phyloP scores from a whole-genome alignment of 371 early-diverging fungal species.

The Haplosporangium sp. region DNA sequence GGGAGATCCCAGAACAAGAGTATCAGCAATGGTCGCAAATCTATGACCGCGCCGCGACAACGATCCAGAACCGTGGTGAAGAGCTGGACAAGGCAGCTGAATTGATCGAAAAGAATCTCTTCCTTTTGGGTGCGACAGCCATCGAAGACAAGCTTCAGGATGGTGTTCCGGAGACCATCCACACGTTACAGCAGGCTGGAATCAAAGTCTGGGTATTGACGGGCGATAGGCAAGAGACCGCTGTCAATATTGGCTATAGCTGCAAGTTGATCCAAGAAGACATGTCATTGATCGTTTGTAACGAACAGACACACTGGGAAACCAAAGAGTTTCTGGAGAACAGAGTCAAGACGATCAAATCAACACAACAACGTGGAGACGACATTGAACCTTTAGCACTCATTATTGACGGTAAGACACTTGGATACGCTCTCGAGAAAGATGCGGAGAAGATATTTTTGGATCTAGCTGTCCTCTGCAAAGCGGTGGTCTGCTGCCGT shows the following conservation, averaged over 20 bases:
- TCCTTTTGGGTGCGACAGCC: slow-evolving; percentile 96
- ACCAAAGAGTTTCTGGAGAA: slow-evolving; percentile 82
- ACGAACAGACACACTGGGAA: slow-evolving; percentile 82
- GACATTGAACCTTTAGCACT: slow-evolving; percentile 77
- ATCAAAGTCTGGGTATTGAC: slow-evolving; percentile 97
- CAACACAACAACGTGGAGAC: slow-evolving; percentile 64
- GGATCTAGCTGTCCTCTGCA: slow-evolving; percentile 83
- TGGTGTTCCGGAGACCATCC: slow-evolving; percentile 97
- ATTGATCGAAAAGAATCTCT: slow-evolving; percentile 92
- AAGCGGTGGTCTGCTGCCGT: slow-evolving; percentile 93
- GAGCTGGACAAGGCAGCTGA: slow-evolving; percentile 94
- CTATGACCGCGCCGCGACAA: slow-evolving; percentile 90
- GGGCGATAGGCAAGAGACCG: slow-evolving; percentile 94
- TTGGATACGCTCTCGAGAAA: slow-evolving; percentile 78
- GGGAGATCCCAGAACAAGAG: slow-evolving; percentile 90
- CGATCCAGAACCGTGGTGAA: slow-evolving; percentile 87
- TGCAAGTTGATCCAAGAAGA: slow-evolving; percentile 90
- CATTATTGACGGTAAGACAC: slow-evolving; percentile 77
- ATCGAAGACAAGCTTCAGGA: slow-evolving; percentile 99
- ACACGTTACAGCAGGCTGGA: slow-evolving; percentile 94
- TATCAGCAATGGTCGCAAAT: slow-evolving; percentile 86
- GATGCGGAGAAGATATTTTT: slow-evolving; percentile 77
- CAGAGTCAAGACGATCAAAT: slow-evolving; percentile 77
- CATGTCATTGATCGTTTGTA: slow-evolving; percentile 86
- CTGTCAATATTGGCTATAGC: slow-evolving; percentile 93